A percentile compares a stretch with the other conserved stretches of the same genome.
Conservation (phyloP, 129 eudicot species). For the Scalesia atractyloides region DNA sequence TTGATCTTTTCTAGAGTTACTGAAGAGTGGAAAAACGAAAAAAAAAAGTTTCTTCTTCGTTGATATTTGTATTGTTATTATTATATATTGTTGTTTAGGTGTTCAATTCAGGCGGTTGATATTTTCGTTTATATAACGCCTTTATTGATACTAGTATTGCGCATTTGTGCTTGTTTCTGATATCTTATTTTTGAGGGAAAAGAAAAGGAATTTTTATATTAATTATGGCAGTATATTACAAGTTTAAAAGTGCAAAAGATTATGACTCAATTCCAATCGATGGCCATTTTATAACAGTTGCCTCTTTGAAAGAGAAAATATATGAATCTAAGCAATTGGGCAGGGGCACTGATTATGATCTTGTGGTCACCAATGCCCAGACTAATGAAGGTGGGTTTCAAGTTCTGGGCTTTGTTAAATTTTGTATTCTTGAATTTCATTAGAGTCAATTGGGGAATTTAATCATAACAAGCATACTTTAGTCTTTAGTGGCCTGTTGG, state of each 20-base stretch:
- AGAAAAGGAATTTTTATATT: constrained; percentile 27
- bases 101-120: constrained; percentile 58
- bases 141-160: constrained; percentile 44
- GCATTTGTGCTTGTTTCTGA: constrained; percentile 44
- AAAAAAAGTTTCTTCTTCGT: constrained; percentile 28
- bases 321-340: constrained; percentile 95
- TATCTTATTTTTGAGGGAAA: constrained; percentile 37
- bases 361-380: constrained; percentile 95
- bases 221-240: constrained; percentile 88
- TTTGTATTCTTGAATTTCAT: neutral
- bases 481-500: no score
- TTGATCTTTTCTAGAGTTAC: constrained; percentile 40
- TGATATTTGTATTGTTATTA: constrained; percentile 41
- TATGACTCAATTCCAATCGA: constrained; percentile 84
- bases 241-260: constrained; percentile 99
- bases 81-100: constrained; percentile 31
- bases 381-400: constrained; percentile 88
- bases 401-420: constrained; percentile 21
- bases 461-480: no score
- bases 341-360: constrained; percentile 95
- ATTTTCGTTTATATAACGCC: constrained; percentile 40
- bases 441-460: neutral
- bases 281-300: constrained; percentile 92
- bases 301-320: constrained; percentile 84
- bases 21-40: constrained; percentile 35